Percentiles rank a stretch among this genome's conserved stretches.
phyloP scores from a whole-genome alignment of 108 stramenopile species.

The Asterionellopsis glacialis region DNA sequence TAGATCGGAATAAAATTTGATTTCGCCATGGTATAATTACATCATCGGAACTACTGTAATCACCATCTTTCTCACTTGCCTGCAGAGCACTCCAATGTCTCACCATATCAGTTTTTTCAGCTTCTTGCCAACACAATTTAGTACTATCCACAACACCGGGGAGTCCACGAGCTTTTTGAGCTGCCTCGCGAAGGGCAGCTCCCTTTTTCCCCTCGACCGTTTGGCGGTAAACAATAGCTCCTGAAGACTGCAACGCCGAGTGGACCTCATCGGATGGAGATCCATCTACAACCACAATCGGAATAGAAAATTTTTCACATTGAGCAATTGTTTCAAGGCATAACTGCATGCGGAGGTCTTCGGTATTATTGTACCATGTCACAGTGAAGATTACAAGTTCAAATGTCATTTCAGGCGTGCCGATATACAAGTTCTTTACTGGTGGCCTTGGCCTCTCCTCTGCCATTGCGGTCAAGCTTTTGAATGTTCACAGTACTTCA shows the following conservation, averaged over 20 bases:
- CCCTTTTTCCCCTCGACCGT: conserved; percentile 37
- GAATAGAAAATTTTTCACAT: too few species aligned
- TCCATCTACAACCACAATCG: not conserved
- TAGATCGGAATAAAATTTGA: conserved; percentile 27
- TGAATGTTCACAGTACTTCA: too few species aligned
- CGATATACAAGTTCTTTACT: too few species aligned
- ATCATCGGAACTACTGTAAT: conserved; percentile 15
- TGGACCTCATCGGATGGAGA: not conserved
- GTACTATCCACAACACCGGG: conserved; percentile 20
- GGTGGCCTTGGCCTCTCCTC: too few species aligned
- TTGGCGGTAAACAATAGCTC: conserved; percentile 8
- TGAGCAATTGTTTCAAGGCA: too few species aligned
- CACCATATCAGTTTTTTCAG: conserved; percentile 52
- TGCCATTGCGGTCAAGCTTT: too few species aligned
- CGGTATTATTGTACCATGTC: too few species aligned
- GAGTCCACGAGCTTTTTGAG: not conserved
- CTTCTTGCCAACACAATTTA: conserved; percentile 31
- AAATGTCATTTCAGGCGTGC: too few species aligned
- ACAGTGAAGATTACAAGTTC: too few species aligned
- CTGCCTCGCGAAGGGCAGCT: conserved; percentile 46
- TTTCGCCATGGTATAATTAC: conserved; percentile 24
- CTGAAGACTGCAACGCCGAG: not conserved
- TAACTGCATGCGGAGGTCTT: too few species aligned
- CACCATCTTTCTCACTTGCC: conserved; percentile 10
- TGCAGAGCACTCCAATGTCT: conserved; percentile 26